Conservation (phyloP, 2,329 filamentous ascomycete species). For the Metarhizium guizhouense region DNA sequence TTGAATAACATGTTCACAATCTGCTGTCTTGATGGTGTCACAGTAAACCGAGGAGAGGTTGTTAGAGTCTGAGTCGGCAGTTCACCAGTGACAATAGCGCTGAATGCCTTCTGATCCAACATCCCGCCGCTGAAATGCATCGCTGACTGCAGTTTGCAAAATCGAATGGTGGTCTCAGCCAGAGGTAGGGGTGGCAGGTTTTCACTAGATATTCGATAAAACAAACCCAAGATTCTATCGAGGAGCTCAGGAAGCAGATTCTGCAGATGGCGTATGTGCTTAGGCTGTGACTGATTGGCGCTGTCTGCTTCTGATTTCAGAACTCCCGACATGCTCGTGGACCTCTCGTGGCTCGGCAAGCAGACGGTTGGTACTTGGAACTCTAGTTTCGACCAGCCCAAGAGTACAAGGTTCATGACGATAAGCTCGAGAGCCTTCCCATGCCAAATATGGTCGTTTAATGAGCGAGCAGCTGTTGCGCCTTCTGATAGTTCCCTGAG, state of each 20-base stretch:
- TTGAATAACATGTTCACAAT: conserved; percentile 59
- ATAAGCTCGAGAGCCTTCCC: conserved; percentile 90
- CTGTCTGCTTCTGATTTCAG: conserved; percentile 19
- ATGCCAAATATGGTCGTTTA: conserved; percentile 94
- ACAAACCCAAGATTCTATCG: conserved; percentile 66
- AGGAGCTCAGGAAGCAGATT: conserved; percentile 61
- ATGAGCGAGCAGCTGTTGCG: conserved; percentile 63
- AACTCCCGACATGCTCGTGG: conserved; percentile 22
- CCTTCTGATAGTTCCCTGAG: conserved; percentile 75
- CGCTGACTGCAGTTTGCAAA: conserved; percentile 59
- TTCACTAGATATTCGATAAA: conserved; percentile 62
- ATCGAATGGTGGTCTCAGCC: conserved; percentile 65
- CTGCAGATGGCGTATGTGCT: conserved; percentile 45
- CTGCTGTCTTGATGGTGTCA: conserved; percentile 49
- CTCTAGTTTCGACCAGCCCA: conserved; percentile 75
- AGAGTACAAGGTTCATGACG: conserved; percentile 69
- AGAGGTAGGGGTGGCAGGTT: conserved; percentile 61
- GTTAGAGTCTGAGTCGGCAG: conserved; percentile 40
- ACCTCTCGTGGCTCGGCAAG: conserved; percentile 38
- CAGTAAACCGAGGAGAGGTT: conserved; percentile 45
- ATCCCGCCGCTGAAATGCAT: conserved; percentile 57
- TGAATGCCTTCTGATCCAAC: conserved; percentile 50
- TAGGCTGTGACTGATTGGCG: conserved; percentile 36
- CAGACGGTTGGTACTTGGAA: conserved; percentile 64
- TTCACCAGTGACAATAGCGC: conserved; percentile 56